Conservation (phyloP, 306 rosid species). For the Vachellia collinsii region DNA sequence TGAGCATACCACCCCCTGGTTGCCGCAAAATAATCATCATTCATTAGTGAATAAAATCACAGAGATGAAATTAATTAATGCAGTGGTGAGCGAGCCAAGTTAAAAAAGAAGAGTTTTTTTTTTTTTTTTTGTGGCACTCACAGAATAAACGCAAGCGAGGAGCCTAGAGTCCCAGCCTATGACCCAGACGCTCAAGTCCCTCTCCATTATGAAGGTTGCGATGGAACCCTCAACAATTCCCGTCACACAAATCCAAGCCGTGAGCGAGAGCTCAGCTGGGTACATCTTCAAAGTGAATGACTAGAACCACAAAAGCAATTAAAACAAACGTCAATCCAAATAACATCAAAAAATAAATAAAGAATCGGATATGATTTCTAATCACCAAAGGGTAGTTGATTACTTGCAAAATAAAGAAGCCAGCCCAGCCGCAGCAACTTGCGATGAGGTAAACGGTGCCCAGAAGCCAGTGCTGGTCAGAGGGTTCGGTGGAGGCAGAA, state of each 20-base stretch:
- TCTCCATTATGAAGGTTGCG: constrained; percentile 66
- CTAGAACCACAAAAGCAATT: constrained; percentile 36
- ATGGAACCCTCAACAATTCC: constrained; percentile 78
- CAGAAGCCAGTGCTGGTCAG: constrained; percentile 69
- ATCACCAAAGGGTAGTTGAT: not conserved
- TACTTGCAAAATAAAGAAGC: constrained; percentile 93
- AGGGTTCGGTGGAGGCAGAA: constrained; percentile 43
- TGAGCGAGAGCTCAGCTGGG: constrained; percentile 85
- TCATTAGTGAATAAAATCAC: not conserved
- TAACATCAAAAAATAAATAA: not conserved
- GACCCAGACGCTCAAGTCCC: constrained; percentile 79
- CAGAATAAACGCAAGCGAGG: constrained; percentile 90
- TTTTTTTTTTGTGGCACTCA: constrained; percentile 39
- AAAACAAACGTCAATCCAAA: not conserved
- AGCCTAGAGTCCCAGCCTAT: constrained; percentile 91
- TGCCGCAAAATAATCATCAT: not conserved
- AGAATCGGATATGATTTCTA: not conserved
- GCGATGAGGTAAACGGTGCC: constrained; percentile 79
- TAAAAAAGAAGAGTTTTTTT: not conserved
- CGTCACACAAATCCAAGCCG: constrained; percentile 81
- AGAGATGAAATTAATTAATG: not conserved
- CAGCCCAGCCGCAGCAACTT: constrained; percentile 81
- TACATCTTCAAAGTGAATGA: constrained; percentile 82
- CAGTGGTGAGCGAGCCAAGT: not conserved
- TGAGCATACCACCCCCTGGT: constrained; percentile 87